These are phyloP conservation scores for Biscogniauxia mediterranea DNA, from an alignment of 2,329 filamentous ascomycete species.

Conservation along the genomic window DNA sequence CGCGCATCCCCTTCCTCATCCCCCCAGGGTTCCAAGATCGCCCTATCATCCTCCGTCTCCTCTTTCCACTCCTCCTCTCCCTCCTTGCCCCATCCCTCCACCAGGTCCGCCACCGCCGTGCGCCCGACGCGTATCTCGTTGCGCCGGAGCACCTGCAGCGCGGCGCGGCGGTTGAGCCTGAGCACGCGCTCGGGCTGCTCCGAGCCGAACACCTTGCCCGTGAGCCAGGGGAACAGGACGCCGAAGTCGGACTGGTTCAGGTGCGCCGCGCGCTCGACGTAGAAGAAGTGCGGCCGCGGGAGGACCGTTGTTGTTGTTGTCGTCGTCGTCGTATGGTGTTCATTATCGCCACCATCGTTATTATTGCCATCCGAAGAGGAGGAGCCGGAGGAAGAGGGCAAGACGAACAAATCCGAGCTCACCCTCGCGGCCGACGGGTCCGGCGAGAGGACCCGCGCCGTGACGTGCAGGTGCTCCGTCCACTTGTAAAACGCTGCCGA, in stretches of 20 bases:
- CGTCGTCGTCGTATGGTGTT: no score
- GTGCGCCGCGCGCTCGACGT: conserved; percentile 71
- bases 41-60: conserved; percentile 45
- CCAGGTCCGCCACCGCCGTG: conserved; percentile 34
- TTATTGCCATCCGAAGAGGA: no score
- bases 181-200: conserved; percentile 58
- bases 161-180: conserved; percentile 57
- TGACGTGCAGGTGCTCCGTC: conserved; percentile 68
- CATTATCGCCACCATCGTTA: no score
- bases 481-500: conserved; percentile 79
- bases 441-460: conserved; percentile 63
- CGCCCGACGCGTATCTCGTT: conserved; percentile 47
- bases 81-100: conserved; percentile 15
- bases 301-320: no score
- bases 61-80: conserved; percentile 17
- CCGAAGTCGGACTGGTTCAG: conserved; percentile 83
- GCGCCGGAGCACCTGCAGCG: conserved; percentile 54
- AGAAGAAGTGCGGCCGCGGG: conserved; percentile 67
- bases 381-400: background rate
- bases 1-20: conserved; percentile 35
- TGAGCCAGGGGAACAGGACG: conserved; percentile 73
- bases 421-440: conserved; percentile 46
- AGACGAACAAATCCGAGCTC: conserved; percentile 39
- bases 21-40: conserved; percentile 44
- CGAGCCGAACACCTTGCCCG: conserved; percentile 55